Evolutionary conservation across 768 basidiomycete genomes (phyloP).

Genomic region (Boletus pseudo-olivaceus): DNA sequence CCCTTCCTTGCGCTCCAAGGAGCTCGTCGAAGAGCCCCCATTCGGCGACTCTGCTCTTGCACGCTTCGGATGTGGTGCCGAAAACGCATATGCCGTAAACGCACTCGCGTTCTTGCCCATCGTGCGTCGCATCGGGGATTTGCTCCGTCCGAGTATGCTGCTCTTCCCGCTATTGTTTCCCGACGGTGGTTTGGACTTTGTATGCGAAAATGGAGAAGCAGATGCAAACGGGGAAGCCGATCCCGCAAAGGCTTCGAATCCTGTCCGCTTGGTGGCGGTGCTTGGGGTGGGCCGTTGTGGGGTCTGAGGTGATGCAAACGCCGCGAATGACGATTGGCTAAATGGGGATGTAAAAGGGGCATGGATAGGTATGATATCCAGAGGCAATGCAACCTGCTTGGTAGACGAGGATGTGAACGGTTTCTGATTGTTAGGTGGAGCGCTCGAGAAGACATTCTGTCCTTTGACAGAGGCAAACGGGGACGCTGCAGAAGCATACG

Average conservation of each 20-base stretch:
- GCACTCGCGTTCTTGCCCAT: slow-evolving; percentile 43
- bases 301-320: slow-evolving; percentile 16
- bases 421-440: slow-evolving; percentile 25
- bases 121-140: slow-evolving; percentile 52
- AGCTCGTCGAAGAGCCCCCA: slow-evolving; percentile 40
- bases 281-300: slow-evolving; percentile 23
- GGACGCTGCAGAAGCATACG: slow-evolving; percentile 70
- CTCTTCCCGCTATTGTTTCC: slow-evolving; percentile 25
- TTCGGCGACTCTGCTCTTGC: slow-evolving; percentile 50
- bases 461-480: slow-evolving; percentile 76
- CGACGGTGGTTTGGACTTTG: slow-evolving; percentile 52
- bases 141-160: slow-evolving; percentile 37
- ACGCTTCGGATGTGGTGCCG: slow-evolving; percentile 48
- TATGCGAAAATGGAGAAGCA: slow-evolving; percentile 31
- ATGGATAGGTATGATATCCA: slow-evolving; percentile 22
- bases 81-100: slow-evolving; percentile 56
- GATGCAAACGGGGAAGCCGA: slow-evolving; percentile 48
- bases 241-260: slow-evolving; percentile 56
- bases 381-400: slow-evolving; percentile 16
- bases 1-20: slow-evolving; percentile 38
- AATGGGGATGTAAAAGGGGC: slow-evolving; percentile 22
- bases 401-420: slow-evolving; percentile 26
- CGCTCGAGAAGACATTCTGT: slow-evolving; percentile 45
- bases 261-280: slow-evolving; percentile 47
- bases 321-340: slow-evolving; percentile 20